Conservation (phyloP, 805 yeast species). For the Candida easanensis region DNA sequence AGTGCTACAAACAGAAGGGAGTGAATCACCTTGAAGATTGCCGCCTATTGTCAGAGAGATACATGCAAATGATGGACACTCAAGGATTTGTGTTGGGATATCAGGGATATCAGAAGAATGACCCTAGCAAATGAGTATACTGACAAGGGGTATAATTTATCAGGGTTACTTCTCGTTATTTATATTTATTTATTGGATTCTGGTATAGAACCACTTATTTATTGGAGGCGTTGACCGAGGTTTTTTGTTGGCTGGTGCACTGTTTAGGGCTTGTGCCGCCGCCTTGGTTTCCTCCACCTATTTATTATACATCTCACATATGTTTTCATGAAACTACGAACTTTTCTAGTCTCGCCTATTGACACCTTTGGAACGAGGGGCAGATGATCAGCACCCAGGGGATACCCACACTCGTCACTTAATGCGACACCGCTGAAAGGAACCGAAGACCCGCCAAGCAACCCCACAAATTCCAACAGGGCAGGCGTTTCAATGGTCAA, state of each 20-base stretch:
- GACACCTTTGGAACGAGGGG: too few relatives aligned
- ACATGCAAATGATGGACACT: slow-evolving; percentile 70
- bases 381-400: too few relatives aligned
- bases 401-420: too few relatives aligned
- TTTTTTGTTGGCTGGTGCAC: neutral
- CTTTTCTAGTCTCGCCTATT: too few relatives aligned
- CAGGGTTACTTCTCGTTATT: slow-evolving; percentile 1
- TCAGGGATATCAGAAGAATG: slow-evolving; percentile 86
- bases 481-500: too few relatives aligned
- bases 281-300: neutral
- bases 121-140: slow-evolving; percentile 74
- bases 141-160: too few relatives aligned
- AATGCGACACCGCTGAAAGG: too few relatives aligned
- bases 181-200: slow-evolving; percentile 4
- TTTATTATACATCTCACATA: neutral
- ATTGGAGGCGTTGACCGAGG: neutral
- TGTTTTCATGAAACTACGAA: too few relatives aligned
- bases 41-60: slow-evolving; percentile 71
- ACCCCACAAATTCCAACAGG: too few relatives aligned
- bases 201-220: slow-evolving; percentile 1
- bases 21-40: slow-evolving; percentile 77
- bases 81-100: slow-evolving; percentile 65
- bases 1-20: slow-evolving; percentile 60
- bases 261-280: neutral
- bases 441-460: too few relatives aligned